phyloP scores from a whole-genome alignment of 148 eudicot genomes.

The Spergularia bocconei region DNA sequence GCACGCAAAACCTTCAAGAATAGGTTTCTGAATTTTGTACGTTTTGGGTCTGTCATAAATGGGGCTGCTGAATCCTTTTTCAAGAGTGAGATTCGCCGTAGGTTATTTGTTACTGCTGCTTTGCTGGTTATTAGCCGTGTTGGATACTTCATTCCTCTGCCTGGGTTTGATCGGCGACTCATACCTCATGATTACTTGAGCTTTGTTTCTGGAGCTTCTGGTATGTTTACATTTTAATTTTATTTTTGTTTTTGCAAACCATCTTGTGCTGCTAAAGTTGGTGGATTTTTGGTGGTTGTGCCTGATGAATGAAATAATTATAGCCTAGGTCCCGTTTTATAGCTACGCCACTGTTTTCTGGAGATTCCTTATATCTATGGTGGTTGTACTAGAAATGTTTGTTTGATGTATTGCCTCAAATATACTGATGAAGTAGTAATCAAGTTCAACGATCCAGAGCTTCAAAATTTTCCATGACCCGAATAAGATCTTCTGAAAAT shows the following conservation, averaged over 20 bases:
- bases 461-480: not conserved
- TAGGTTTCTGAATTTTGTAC: constrained; percentile 61
- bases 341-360: not conserved
- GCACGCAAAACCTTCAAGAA: constrained; percentile 53
- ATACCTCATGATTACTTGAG: constrained; percentile 81
- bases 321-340: not conserved
- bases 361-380: not conserved
- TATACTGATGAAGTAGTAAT: not conserved
- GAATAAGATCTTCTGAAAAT: not conserved
- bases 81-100: constrained; percentile 93
- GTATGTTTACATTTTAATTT: constrained; percentile 35
- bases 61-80: constrained; percentile 88
- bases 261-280: not conserved
- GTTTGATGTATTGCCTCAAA: not conserved
- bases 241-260: not conserved
- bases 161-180: constrained; percentile 91
- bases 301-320: not conserved
- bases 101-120: constrained; percentile 84
- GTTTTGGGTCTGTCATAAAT: constrained; percentile 62
- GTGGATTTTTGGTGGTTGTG: not conserved
- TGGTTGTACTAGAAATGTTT: not conserved
- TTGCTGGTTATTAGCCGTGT: constrained; percentile 72
- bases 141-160: constrained; percentile 93
- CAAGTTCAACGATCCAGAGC: not conserved
- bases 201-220: constrained; percentile 80